Percentiles rank a stretch among this genome's conserved stretches.
Evolutionary conservation across 192 early-diverging fungal species (phyloP).

Genomic region (Mycoemilia scoparia): DNA sequence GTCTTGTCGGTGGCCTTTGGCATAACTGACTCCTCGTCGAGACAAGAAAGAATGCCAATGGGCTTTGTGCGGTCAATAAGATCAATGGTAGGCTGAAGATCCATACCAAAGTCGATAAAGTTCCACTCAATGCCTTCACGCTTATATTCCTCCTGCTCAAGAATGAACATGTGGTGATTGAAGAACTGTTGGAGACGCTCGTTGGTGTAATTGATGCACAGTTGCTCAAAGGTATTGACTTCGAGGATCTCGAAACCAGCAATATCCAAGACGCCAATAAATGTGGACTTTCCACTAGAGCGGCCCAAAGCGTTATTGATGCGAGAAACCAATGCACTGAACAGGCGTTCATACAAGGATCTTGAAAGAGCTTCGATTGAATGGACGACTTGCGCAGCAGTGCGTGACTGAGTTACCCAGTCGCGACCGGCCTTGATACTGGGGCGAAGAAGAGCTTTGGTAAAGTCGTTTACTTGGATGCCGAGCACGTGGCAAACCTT

Average conservation of each 20-base stretch:
- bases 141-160: conserved; percentile 97
- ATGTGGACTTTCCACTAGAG: conserved; percentile 53
- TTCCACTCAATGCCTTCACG: conserved; percentile 95
- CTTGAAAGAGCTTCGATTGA: conserved; percentile 83
- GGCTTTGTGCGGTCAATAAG: conserved; percentile 96
- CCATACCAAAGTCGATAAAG: conserved; percentile 93
- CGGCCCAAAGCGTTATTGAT: conserved; percentile 58
- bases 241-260: conserved; percentile 99
- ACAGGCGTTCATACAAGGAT: conserved; percentile 89
- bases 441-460: conserved; percentile 68
- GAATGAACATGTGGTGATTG: conserved; percentile 98
- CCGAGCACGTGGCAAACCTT: conserved; percentile 90
- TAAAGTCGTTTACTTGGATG: conserved; percentile 72
- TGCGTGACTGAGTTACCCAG: conserved; percentile 86
- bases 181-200: conserved; percentile 98
- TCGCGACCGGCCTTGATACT: conserved; percentile 87
- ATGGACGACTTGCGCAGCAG: conserved; percentile 65
- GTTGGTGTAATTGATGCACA: conserved; percentile 99
- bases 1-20: conserved; percentile 88
- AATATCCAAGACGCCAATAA: conserved; percentile 97
- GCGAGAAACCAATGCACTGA: conserved; percentile 70
- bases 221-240: conserved; percentile 93
- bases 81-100: conserved; percentile 95
- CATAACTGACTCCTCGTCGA: conserved; percentile 99
- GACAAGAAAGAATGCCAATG: conserved; percentile 83